phyloP scores from a whole-genome alignment of 2,329 filamentous ascomycete species.

The Scedosporium dehoogii region DNA sequence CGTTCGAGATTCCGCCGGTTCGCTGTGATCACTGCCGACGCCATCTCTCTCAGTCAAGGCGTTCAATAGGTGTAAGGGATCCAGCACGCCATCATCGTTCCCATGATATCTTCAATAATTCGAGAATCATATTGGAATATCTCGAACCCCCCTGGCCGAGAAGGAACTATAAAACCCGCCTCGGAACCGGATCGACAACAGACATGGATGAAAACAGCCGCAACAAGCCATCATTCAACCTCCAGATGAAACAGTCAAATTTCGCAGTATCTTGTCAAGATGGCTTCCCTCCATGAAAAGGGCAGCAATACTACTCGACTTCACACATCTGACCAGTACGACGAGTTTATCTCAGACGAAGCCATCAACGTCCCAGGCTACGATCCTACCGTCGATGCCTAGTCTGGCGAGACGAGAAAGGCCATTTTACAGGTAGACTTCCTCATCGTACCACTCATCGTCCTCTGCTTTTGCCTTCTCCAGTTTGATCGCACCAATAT shows the following conservation, averaged over 20 bases:
- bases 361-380: slow-evolving; percentile 16
- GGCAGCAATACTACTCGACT: neutral
- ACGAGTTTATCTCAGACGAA: neutral
- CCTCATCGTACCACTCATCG: slow-evolving; percentile 18
- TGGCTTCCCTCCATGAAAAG: neutral
- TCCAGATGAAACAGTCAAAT: neutral
- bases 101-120: neutral
- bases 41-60: neutral
- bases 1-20: neutral
- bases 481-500: slow-evolving; percentile 29
- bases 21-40: neutral
- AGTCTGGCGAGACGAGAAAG: slow-evolving; percentile 8
- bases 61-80: neutral
- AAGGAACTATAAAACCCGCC: too few relatives aligned
- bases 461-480: slow-evolving; percentile 22
- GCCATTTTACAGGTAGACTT: slow-evolving; percentile 18
- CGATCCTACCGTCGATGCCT: slow-evolving; percentile 11
- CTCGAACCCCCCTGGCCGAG: too few relatives aligned
- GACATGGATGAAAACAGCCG: too few relatives aligned
- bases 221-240: too few relatives aligned
- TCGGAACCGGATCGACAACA: too few relatives aligned
- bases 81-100: neutral
- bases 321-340: too few relatives aligned
- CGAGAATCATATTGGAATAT: too few relatives aligned
- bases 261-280: neutral